Evolutionary conservation across 1,284 basidiomycete species (phyloP).

Genomic region (Porogramme epimiltina): DNA sequence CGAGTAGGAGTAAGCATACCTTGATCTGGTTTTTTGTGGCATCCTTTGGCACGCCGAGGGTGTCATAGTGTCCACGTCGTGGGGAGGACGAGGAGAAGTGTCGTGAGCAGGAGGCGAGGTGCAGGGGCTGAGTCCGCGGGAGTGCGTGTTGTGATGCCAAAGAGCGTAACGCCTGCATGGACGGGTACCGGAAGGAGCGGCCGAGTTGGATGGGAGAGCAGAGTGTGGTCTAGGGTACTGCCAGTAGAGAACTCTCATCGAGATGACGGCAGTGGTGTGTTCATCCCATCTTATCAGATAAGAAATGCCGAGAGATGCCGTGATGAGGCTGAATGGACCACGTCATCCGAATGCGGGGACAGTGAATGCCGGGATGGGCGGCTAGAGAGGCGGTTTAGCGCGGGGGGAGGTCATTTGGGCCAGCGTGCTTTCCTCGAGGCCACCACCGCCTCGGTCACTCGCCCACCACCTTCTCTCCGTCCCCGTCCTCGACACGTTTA

Average conservation of each 20-base stretch:
- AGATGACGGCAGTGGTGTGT: no score
- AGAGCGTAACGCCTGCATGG: no score
- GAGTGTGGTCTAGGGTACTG: no score
- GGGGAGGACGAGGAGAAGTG: conserved; percentile 13
- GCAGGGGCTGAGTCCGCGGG: neutral
- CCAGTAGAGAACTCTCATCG: no score
- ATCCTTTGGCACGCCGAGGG: conserved; percentile 40
- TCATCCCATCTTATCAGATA: no score
- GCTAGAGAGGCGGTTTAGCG: neutral
- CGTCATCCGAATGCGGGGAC: neutral
- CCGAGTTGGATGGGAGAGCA: no score
- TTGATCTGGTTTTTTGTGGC: conserved; percentile 52
- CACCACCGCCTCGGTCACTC: neutral
- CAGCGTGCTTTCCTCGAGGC: conserved; percentile 6
- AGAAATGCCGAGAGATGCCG: no score
- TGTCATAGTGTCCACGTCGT: conserved; percentile 39
- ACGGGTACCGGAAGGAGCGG: no score
- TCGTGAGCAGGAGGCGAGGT: neutral
- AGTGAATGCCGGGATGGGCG: neutral
- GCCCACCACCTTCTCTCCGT: neutral
- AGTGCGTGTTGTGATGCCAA: no score
- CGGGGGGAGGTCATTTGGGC: neutral
- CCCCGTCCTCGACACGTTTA: conserved; percentile 18
- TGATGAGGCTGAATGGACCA: conserved; percentile 1
- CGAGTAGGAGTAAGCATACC: conserved; percentile 25